These are phyloP conservation scores for Pichia ethanolica DNA, from an alignment of 805 yeast genomes.

Conservation along the genomic window DNA sequence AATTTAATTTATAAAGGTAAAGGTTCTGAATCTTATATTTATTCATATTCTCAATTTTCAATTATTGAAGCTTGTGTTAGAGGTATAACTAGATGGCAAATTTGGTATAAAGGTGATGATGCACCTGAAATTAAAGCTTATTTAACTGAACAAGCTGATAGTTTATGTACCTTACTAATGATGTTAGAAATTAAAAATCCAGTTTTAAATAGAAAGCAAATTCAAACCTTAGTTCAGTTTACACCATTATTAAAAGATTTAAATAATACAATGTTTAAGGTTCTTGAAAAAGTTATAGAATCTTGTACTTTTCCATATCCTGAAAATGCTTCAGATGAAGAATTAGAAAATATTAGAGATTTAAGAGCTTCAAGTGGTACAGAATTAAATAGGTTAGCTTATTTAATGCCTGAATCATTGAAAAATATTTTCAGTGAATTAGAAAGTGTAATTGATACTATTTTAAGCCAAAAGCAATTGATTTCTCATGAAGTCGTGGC, in stretches of 20 bases:
- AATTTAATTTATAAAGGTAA: constrained; percentile 50
- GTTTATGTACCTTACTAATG: constrained; percentile 65
- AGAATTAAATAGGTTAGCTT: constrained; percentile 87
- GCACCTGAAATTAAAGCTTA: constrained; percentile 46
- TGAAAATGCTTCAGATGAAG: constrained; percentile 47
- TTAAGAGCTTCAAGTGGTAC: constrained; percentile 89
- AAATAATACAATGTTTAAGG: constrained; percentile 66
- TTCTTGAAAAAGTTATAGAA: constrained; percentile 75
- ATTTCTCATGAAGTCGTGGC: constrained; percentile 91
- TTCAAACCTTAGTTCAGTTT: constrained; percentile 89
- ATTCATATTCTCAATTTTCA: constrained; percentile 75
- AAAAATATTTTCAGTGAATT: constrained; percentile 74
- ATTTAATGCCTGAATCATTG: constrained; percentile 87
- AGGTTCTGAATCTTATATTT: constrained; percentile 57
- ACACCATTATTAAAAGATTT: constrained; percentile 82
- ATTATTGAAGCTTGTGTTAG: constrained; percentile 84
- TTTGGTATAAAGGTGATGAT: constrained; percentile 68
- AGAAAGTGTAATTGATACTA: constrained; percentile 69
- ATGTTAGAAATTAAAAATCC: constrained; percentile 77
- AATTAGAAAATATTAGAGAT: constrained; percentile 74
- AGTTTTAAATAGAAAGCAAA: constrained; percentile 69
- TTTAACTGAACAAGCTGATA: constrained; percentile 51
- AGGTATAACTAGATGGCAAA: constrained; percentile 92
- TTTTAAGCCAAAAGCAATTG: constrained; percentile 61
- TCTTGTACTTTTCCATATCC: constrained; percentile 83